Conservation (phyloP, 148 eudicot genomes). For the Pharnaceum exiguum region DNA sequence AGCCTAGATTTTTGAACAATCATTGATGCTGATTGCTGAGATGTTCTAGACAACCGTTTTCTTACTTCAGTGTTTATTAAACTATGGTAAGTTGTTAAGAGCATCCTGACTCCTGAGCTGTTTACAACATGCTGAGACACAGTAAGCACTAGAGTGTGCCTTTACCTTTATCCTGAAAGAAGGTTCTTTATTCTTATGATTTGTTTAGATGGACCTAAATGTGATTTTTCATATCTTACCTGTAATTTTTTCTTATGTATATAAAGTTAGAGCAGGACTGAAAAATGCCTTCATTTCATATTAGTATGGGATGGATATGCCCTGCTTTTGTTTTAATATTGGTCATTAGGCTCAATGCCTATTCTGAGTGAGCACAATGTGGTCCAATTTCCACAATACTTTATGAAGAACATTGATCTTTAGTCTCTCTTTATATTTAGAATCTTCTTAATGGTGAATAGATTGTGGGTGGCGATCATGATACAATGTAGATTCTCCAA, state of each 20-base stretch:
- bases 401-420: constrained; percentile 7
- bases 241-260: not conserved
- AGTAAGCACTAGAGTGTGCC: too few species aligned
- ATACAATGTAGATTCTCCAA: not conserved
- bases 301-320: too few species aligned
- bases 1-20: too few species aligned
- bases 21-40: too few species aligned
- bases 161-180: not conserved
- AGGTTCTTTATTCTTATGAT: not conserved
- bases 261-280: constrained; percentile 15
- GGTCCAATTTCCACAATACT: constrained; percentile 7
- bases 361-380: constrained; percentile 5
- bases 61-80: too few species aligned
- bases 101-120: too few species aligned
- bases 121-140: too few species aligned
- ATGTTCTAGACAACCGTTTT: too few species aligned
- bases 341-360: too few species aligned
- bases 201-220: not conserved
- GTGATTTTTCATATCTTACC: not conserved
- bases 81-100: too few species aligned
- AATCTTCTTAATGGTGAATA: not conserved
- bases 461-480: not conserved
- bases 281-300: not conserved
- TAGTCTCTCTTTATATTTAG: constrained; percentile 2
- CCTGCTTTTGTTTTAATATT: too few species aligned